Base-by-base conservation (phyloP, 2,329 filamentous ascomycete genomes). In the Pseudogymnoascus sp. region DNA sequence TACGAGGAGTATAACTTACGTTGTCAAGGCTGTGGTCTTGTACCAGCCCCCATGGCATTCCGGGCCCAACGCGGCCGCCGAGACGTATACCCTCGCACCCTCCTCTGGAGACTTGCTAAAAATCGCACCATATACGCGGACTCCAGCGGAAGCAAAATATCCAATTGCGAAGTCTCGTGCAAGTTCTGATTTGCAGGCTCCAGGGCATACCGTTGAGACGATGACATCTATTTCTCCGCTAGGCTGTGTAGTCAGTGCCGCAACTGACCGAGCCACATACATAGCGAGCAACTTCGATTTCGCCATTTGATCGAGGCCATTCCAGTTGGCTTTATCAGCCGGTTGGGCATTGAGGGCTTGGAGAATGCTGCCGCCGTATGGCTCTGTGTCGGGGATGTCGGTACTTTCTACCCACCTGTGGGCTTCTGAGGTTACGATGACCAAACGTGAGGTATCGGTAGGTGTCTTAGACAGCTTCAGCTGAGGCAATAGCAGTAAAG, bases 401-500 rank as follows among this genome's bases (percentile, higher is more conserved):
- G 47, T 54, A 3, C 14, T 11, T 31, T 54, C 47, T 54, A 54
- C 26, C 47, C 47, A 54, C n/a, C 47, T 54, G 21, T 54, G 47
- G 47, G 47, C 47, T 12, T 54, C 47, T 3, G 47, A 54, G 14
- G 47, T 54, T 54, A 54, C 26, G 4, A 54, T 54, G 26, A 54
- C 26, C 47, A 54, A 6, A 31, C n/a, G 47, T 31, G 47, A 54
- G 26, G 14, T 54, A 54, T 54, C n/a, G 5, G 47, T 18, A 31
- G 47, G 2, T 7, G 47, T 18, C 26, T 54, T 54, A 8, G 26
- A 54, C 5, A 54, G 16, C 72, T 37, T 63, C 16, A 36, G 36
- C 59, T 64, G 47, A 14, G 67, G 68, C 10, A 69, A 34, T 1
- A 70, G 23, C 4, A 69, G 45, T 29, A 69, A 23, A 26, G 47